Evolutionary conservation across 1,139 yeast species (phyloP).

Genomic region (Taphrina flavorubra): DNA sequence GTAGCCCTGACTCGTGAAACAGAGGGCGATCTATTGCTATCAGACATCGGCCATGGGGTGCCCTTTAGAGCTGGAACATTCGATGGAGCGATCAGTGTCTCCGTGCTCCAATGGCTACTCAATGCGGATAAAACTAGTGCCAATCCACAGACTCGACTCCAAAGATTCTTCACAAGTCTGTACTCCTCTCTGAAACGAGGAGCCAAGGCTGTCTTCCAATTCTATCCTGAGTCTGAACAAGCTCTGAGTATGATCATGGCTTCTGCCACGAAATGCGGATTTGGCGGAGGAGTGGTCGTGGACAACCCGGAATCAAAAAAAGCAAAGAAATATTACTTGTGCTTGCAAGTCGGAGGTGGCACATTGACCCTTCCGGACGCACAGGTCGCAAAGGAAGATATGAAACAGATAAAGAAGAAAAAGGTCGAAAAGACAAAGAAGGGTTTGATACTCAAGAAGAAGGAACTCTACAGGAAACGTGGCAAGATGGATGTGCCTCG

Average conservation of each 20-base stretch:
- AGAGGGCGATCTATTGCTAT: constrained; percentile 88
- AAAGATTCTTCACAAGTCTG: constrained; percentile 82
- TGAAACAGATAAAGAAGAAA: constrained; percentile 65
- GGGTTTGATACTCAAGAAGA: constrained; percentile 86
- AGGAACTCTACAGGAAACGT: constrained; percentile 88
- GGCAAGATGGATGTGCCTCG: constrained; percentile 80
- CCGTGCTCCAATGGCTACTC: constrained; percentile 97
- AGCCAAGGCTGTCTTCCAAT: constrained; percentile 96
- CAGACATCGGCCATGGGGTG: constrained; percentile 92
- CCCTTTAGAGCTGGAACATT: constrained; percentile 97
- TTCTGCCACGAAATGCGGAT: constrained; percentile 93
- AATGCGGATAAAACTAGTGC: constrained; percentile 85
- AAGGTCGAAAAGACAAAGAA: constrained; percentile 52
- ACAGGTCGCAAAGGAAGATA: constrained; percentile 63
- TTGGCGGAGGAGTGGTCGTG: constrained; percentile 91
- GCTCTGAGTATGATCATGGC: constrained; percentile 77
- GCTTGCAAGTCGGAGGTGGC: constrained; percentile 79
- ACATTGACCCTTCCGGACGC: constrained; percentile 52
- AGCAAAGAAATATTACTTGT: constrained; percentile 87
- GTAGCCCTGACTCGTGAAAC: constrained; percentile 89
- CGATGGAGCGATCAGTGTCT: constrained; percentile 94
- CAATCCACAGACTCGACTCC: constrained; percentile 84
- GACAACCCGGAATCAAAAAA: constrained; percentile 94
- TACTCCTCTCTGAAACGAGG: constrained; percentile 88
- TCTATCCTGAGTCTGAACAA: constrained; percentile 87